These are phyloP conservation scores for Xylaria multiplex DNA, from an alignment of 2,329 filamentous ascomycete genomes.

Conservation along the genomic window DNA sequence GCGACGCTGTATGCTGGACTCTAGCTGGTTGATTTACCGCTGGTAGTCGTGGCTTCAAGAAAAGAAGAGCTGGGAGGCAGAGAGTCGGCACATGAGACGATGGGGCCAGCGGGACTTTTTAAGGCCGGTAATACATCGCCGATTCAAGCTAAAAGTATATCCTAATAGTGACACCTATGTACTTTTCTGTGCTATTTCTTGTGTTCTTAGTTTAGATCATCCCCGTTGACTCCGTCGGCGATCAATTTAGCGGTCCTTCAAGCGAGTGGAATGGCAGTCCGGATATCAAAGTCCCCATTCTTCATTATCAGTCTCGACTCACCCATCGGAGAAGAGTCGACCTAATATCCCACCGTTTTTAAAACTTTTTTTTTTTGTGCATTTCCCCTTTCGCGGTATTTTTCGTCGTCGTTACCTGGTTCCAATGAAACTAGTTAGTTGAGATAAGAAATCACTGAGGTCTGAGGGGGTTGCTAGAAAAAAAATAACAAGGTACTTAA, in stretches of 20 bases:
- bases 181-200: not conserved
- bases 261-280: not conserved
- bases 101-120: too few relatives aligned
- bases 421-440: too few relatives aligned
- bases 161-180: conserved; percentile 5
- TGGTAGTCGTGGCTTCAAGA: too few relatives aligned
- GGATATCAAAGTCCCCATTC: not conserved
- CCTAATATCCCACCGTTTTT: not conserved
- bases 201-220: not conserved
- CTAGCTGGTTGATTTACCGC: too few relatives aligned
- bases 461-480: not conserved
- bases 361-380: not conserved
- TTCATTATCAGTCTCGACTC: not conserved
- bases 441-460: not conserved
- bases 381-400: not conserved
- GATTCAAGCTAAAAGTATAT: conserved; percentile 52
- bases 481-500: conserved; percentile 53
- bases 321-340: not conserved
- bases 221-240: not conserved
- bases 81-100: too few relatives aligned
- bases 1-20: too few relatives aligned
- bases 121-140: conserved; percentile 52
- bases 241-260: not conserved
- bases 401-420: not conserved
- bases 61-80: too few relatives aligned